These are phyloP conservation scores for Saccharomyces jurei DNA, from an alignment of 805 yeast genomes.

Conservation along the genomic window DNA sequence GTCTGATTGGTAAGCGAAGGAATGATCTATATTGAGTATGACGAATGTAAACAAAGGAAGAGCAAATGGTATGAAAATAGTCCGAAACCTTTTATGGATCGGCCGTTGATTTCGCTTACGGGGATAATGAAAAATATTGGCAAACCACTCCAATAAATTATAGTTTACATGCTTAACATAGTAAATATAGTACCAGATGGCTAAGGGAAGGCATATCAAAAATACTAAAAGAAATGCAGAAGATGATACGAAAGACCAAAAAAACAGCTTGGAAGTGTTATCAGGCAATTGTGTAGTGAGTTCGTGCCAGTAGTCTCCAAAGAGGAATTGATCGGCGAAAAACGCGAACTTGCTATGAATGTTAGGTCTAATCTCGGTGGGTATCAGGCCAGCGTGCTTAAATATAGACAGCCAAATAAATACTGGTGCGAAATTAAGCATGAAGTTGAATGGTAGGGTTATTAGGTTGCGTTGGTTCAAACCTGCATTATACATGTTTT, in stretches of 20 bases:
- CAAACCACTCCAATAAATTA: slow-evolving; percentile 23
- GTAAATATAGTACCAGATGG: slow-evolving; percentile 24
- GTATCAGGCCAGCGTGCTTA: slow-evolving; percentile 52
- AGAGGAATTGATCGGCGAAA: slow-evolving; percentile 22
- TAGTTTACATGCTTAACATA: slow-evolving; percentile 13
- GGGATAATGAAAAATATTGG: slow-evolving; percentile 16
- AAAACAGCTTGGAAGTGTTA: slow-evolving; percentile 4
- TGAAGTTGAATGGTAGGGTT: slow-evolving; percentile 37
- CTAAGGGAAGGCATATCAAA: slow-evolving; percentile 16
- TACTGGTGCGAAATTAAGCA: slow-evolving; percentile 44
- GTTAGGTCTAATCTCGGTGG: slow-evolving; percentile 44
- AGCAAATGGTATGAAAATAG: slow-evolving; percentile 27
- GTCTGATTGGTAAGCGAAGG: slow-evolving; percentile 32
- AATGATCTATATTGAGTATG: slow-evolving; percentile 39
- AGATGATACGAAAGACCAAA: slow-evolving; percentile 11
- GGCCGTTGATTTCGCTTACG: slow-evolving; percentile 1
- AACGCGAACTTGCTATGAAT: slow-evolving; percentile 45
- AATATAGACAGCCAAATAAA: slow-evolving; percentile 49
- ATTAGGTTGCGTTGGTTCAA: slow-evolving; percentile 34
- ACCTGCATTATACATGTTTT: slow-evolving; percentile 16
- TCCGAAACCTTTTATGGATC: slow-evolving; percentile 15
- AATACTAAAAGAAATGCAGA: slow-evolving; percentile 9
- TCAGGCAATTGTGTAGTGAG: slow-evolving; percentile 15
- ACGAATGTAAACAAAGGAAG: slow-evolving; percentile 36
- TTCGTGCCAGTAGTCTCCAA: slow-evolving; percentile 29